These are phyloP conservation scores for Calocybe cyanea DNA, from an alignment of 768 basidiomycete species.

Conservation along the genomic window DNA sequence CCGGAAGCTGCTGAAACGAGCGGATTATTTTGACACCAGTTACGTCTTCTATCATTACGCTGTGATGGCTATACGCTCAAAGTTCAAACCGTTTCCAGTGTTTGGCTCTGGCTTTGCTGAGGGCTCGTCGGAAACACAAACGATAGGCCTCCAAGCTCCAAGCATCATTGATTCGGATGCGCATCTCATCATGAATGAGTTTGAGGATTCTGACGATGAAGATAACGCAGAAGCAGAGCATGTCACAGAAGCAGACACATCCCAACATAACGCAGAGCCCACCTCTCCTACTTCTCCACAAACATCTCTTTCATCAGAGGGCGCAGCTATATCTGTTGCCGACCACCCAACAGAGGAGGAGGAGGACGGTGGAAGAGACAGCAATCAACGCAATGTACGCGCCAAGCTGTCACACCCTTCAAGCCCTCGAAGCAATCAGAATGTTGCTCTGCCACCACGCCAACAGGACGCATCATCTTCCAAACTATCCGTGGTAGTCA, in stretches of 20 bases:
- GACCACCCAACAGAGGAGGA: slow-evolving; percentile 13
- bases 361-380: slow-evolving; percentile 21
- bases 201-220: slow-evolving; percentile 50
- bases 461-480: slow-evolving; percentile 3
- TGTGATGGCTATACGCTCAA: background rate
- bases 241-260: slow-evolving; percentile 12
- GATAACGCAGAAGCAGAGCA: slow-evolving; percentile 25
- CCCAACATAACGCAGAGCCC: slow-evolving; percentile 23
- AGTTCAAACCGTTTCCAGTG: slow-evolving; percentile 42
- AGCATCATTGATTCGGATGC: slow-evolving; percentile 23
- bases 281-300: slow-evolving; percentile 5
- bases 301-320: slow-evolving; percentile 6
- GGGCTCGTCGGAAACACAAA: slow-evolving; percentile 28
- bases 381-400: slow-evolving; percentile 19
- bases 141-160: slow-evolving; percentile 20
- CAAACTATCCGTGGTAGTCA: slow-evolving; percentile 39
- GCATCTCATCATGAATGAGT: slow-evolving; percentile 35
- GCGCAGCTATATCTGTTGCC: slow-evolving; percentile 4
- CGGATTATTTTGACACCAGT: slow-evolving; percentile 81
- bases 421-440: slow-evolving; percentile 17
- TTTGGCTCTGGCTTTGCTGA: slow-evolving; percentile 71
- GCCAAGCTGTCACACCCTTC: slow-evolving; percentile 20
- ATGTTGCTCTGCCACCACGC: background rate
- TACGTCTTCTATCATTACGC: slow-evolving; percentile 7
- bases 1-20: slow-evolving; percentile 59